Percentiles rank a stretch among this genome's conserved stretches.
phyloP scores from a whole-genome alignment of 2,329 filamentous ascomycete genomes.

The Trichophyton rubrum region DNA sequence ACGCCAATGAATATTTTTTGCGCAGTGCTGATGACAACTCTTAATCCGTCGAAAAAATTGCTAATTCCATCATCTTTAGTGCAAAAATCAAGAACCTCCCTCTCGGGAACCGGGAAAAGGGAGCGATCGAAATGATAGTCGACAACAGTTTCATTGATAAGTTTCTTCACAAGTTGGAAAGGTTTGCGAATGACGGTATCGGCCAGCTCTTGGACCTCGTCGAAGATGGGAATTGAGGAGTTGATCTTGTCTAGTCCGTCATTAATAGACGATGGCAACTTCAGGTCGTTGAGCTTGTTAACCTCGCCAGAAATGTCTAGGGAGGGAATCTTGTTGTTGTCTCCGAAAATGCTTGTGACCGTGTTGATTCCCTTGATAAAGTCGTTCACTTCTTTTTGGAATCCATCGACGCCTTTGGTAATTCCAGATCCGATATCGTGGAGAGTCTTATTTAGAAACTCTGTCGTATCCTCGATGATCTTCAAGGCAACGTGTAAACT shows the following conservation, averaged over 20 bases:
- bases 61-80: constrained; percentile 70
- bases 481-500: constrained; percentile 58
- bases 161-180: constrained; percentile 64
- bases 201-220: constrained; percentile 70
- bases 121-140: constrained; percentile 66
- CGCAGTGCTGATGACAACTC: constrained; percentile 52
- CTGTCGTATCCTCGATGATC: constrained; percentile 47
- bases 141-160: constrained; percentile 59
- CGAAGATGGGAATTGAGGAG: constrained; percentile 66
- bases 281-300: constrained; percentile 54
- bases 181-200: constrained; percentile 61
- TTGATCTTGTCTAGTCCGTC: constrained; percentile 61
- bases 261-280: constrained; percentile 57
- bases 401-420: constrained; percentile 27
- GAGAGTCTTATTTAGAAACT: constrained; percentile 47
- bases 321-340: constrained; percentile 33
- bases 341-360: constrained; percentile 40
- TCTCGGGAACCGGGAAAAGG: constrained; percentile 69
- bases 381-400: constrained; percentile 45
- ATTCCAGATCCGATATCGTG: constrained; percentile 36
- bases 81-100: constrained; percentile 76
- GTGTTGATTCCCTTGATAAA: constrained; percentile 45
- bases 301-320: constrained; percentile 57
- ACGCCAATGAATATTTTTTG: constrained; percentile 66
- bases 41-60: constrained; percentile 67